Base-by-base conservation (phyloP, 2,329 filamentous ascomycete species). In the Graphium sp. region DNA sequence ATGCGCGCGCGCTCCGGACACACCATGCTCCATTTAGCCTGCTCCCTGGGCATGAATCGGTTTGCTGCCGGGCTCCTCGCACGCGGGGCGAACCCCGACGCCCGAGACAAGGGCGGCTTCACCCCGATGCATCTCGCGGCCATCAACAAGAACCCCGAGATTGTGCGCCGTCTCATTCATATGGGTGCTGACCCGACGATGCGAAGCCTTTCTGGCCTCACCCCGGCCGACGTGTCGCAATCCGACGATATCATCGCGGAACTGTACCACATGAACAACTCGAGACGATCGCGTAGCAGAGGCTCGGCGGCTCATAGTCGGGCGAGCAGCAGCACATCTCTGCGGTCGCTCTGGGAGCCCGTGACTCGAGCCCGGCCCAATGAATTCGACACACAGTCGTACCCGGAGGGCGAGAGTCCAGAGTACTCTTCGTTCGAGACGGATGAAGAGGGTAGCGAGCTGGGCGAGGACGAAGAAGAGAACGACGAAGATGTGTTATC, bases 41-140 rank as follows among this genome's bases (percentile, higher is more conserved):
- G 74, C 39, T 77, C 77, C 7, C 55, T 85, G 9, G 81, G 81
- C 5, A 66, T 83, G 39, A 67, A 74, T 36, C 68, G 78, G 26
- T 76, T 91, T 37, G 79, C 79, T 28, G 78, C 78, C 9, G 80
- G 74, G 18, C 61, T 91, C 16, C 56, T 91, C 13, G 77, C 74
- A 7, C 67, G 80, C 37, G 79, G 81, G n/a, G 81, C 80, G 13
- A 76, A 78, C 42, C 71, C 76, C 1, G 74, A 87, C 41, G 57
- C 73, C 21, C 66, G 72, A 31, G 83, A 92, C 45, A 76, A 73
- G 36, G 76, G 77, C 28, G 82, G 82, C 14, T 87, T 82, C 49
- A 83, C 80, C 5, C 73, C 83, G 10, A 64, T 91, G 55, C 81
- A 91, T 48, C 67, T 87, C 44, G 82, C 83, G 13, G 74, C 78